phyloP scores from a whole-genome alignment of 2,329 filamentous ascomycete genomes.

The Cercospora nicotianae region DNA sequence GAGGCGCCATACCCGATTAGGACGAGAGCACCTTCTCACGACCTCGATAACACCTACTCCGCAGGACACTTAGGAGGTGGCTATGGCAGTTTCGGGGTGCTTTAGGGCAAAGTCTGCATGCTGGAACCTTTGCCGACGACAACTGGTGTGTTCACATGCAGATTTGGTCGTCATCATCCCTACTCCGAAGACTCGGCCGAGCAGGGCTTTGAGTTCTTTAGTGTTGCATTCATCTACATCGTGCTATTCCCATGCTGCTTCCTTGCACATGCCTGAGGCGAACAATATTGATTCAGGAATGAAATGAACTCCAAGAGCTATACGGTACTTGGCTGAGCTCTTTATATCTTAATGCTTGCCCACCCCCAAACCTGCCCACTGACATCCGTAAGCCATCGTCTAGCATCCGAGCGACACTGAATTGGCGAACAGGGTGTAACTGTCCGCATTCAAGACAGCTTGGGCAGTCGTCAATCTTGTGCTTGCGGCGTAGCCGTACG shows the following conservation, averaged over 20 bases:
- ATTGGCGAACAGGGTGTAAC: background rate
- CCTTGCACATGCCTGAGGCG: background rate
- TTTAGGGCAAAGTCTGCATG: background rate
- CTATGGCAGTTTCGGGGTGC: background rate
- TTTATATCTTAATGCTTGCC: background rate
- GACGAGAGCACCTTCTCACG: background rate
- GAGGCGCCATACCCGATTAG: background rate
- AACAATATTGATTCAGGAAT: background rate
- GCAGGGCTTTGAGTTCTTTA: background rate
- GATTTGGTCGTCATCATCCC: background rate
- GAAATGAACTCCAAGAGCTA: background rate
- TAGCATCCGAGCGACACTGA: background rate
- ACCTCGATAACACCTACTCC: background rate
- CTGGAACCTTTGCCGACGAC: background rate
- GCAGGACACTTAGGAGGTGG: background rate
- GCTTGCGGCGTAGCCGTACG: constrained; percentile 1
- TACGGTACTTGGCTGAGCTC: background rate
- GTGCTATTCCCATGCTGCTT: background rate
- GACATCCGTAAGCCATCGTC: background rate
- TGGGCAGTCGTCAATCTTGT: background rate
- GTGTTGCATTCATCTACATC: background rate
- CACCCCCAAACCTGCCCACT: background rate
- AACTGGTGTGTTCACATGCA: background rate
- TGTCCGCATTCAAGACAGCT: background rate
- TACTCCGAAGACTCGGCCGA: background rate